Conservation (phyloP, 441 rosid genomes). For the Adansonia grandidieri region DNA sequence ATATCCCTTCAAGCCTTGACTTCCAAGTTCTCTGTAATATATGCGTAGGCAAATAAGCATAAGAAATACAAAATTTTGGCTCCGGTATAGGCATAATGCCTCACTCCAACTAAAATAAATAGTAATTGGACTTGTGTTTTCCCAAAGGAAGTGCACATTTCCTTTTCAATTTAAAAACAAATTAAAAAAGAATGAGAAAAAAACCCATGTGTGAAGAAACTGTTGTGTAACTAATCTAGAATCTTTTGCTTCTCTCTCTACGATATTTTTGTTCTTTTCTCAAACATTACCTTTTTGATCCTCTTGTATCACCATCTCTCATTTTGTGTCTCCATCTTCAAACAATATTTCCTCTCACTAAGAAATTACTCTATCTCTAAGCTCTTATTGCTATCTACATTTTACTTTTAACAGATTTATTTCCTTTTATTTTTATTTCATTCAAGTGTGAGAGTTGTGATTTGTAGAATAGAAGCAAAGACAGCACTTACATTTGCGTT, state of each 20-base stretch:
- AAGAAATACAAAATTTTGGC: slow-evolving; percentile 5
- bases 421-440: neutral
- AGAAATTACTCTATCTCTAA: slow-evolving; percentile 7
- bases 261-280: neutral
- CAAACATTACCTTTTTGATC: slow-evolving; percentile 2
- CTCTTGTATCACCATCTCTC: neutral
- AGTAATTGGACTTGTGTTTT: neutral
- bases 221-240: neutral
- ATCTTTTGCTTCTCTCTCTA: neutral
- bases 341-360: neutral
- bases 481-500: slow-evolving; percentile 73
- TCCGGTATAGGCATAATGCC: neutral
- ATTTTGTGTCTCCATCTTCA: neutral
- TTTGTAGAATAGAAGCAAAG: neutral
- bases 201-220: neutral
- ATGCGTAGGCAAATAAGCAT: slow-evolving; percentile 14
- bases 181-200: neutral
- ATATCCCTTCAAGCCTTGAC: slow-evolving; percentile 90
- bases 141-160: neutral
- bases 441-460: neutral
- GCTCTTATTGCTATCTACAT: slow-evolving; percentile 10
- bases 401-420: neutral
- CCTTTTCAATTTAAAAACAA: neutral
- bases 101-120: slow-evolving; percentile 1
- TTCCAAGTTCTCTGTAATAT: slow-evolving; percentile 82